Conservation (phyloP, 208 protist species). For the Herpetomonas tarakana region DNA sequence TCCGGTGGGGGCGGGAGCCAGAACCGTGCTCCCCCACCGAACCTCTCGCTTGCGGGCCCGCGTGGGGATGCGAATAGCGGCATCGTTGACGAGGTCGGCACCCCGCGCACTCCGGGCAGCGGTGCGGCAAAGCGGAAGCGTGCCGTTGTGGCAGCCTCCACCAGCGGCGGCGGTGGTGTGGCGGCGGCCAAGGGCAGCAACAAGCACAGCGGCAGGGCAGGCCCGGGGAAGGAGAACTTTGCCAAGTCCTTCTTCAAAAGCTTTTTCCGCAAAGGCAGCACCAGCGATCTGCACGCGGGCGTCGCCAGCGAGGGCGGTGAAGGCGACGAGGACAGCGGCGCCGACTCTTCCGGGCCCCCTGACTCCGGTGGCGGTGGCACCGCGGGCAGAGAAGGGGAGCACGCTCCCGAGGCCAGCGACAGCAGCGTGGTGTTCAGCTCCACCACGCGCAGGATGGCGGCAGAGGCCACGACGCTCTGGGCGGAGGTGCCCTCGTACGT, state of each 20-base stretch:
- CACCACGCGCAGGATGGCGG: not conserved
- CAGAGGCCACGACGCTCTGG: constrained; percentile 26
- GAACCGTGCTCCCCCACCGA: no score
- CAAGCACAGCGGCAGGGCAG: not conserved
- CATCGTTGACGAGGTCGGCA: no score
- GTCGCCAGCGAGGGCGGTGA: constrained; percentile 1
- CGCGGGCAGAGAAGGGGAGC: not conserved
- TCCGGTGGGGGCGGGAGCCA: no score
- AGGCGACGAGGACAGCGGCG: constrained; percentile 2
- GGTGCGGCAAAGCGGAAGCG: no score
- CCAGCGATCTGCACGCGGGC: constrained; percentile 6
- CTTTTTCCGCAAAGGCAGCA: constrained; percentile 30
- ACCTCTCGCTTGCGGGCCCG: not conserved
- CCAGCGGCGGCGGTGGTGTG: no score
- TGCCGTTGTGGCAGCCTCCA: no score
- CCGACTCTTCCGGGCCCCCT: no score
- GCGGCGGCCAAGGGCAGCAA: not conserved
- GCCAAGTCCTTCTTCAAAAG: constrained; percentile 56
- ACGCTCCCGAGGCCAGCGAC: constrained; percentile 4
- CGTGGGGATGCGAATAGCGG: no score
- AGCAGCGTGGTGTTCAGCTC: constrained; percentile 2
- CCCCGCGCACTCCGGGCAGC: no score
- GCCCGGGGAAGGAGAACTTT: constrained; percentile 20
- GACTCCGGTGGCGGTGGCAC: no score
- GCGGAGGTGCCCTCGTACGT: constrained; percentile 50